Conservation (phyloP, 352 stramenopile genomes). For the Globisporangium recalcitrans region DNA sequence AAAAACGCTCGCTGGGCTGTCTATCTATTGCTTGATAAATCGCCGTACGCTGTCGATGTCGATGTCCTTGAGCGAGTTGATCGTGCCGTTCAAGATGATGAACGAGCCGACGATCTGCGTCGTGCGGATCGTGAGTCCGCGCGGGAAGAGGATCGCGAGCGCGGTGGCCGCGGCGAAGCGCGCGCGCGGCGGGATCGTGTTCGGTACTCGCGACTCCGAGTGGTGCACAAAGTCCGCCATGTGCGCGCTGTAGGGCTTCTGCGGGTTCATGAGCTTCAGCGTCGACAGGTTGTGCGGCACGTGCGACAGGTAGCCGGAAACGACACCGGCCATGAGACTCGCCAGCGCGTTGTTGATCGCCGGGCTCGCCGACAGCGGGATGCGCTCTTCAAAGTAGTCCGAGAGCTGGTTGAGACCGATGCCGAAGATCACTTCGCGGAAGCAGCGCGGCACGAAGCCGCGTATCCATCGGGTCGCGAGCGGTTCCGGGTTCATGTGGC, state of each 20-base stretch:
- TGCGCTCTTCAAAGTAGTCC: conserved; percentile 92
- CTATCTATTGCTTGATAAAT: conserved; percentile 25
- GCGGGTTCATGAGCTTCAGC: conserved; percentile 92
- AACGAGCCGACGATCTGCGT: conserved; percentile 92
- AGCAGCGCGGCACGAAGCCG: conserved; percentile 73
- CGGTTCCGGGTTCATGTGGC: conserved; percentile 91
- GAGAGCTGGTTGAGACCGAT: conserved; percentile 92
- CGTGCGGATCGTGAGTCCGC: conserved; percentile 85
- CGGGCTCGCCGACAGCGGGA: conserved; percentile 57
- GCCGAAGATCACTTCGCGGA: conserved; percentile 92
- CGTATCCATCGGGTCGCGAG: conserved; percentile 87
- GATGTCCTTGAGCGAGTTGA: conserved; percentile 86
- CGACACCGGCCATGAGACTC: conserved; percentile 84
- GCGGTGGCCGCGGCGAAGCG: conserved; percentile 61
- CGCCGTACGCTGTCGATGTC: conserved; percentile 49
- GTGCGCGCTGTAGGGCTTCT: conserved; percentile 79
- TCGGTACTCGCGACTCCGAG: conserved; percentile 75
- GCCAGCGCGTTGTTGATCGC: conserved; percentile 86
- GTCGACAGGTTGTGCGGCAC: conserved; percentile 95
- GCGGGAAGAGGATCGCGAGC: conserved; percentile 84
- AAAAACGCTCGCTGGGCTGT: background rate
- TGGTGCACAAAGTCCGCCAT: conserved; percentile 85
- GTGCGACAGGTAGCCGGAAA: conserved; percentile 92
- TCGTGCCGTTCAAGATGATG: conserved; percentile 92
- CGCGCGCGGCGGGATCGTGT: conserved; percentile 63